Evolutionary conservation across 768 basidiomycete genomes (phyloP), one percentile per base, ranked within the genome.

Genomic region (Xerocomus spinulosus): DNA sequence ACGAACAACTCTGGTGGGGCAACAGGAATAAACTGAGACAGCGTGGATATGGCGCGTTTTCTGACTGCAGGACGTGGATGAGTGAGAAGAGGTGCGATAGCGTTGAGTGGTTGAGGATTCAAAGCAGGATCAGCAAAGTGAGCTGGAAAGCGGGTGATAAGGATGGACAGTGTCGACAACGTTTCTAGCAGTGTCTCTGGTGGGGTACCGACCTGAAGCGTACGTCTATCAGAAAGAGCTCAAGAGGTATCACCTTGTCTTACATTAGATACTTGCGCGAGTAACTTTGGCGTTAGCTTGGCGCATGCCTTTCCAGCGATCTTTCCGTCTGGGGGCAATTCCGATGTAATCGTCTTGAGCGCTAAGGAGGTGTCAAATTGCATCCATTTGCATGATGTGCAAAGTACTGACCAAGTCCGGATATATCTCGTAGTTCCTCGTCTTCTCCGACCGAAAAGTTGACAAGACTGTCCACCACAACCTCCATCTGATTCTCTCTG

Each of bases 401-500:
- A 9, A 14, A 28, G n/a, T 20, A 23, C 59, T 14, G 42, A 96
- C 94, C 95, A 46, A 97, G 79, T 36, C 86, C 86, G 9, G 94
- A 92, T 46, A 99, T 93, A 71, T 98, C 94, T 50, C 96, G 76
- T 44, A 95, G 72, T 57, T 96, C 93, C 58, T 97, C 94, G 45
- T 97, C 92, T 62, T 87, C 82, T 20, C 87, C 85, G 17, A 81
- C 79, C 0, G 90, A 90, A 58, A 88, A 89, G 43, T 84, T 81
- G 54, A 95, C 88, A 42, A 99, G 77, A 56, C 85, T 87, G 66
- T 97, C 92, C 41, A 97, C 84, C 21, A 96, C 89, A 41, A 79
- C 70, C 59, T 89, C 85, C 81, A 95, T 85, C 66, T 88, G 84
- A 25, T 72, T 64, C 69, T 90, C 88, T 51, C 82, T 81, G 57